These are phyloP conservation scores for Dictyostelium citrinum DNA, from an alignment of 78 protist genomes.

Conservation along the genomic window DNA sequence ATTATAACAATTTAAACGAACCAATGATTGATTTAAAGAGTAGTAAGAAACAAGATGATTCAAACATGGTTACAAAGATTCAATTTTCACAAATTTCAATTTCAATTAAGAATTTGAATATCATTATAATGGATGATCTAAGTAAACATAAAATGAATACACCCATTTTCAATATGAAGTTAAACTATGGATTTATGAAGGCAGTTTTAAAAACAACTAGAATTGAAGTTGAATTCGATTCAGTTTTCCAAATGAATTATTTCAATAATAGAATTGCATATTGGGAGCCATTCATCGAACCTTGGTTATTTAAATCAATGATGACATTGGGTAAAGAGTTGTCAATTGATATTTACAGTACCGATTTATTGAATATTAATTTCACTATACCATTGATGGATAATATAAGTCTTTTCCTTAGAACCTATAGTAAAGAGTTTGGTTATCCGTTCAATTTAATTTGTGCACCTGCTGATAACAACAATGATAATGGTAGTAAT, in stretches of 20 bases:
- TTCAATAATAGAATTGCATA: slow-evolving; percentile 70
- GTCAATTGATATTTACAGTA: neutral
- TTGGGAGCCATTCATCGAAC: slow-evolving; percentile 74
- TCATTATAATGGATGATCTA: slow-evolving; percentile 46
- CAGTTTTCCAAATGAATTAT: slow-evolving; percentile 29
- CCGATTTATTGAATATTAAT: slow-evolving; percentile 42
- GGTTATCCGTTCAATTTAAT: slow-evolving; percentile 69
- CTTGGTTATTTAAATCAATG: slow-evolving; percentile 34
- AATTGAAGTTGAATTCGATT: slow-evolving; percentile 32
- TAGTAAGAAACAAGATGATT: neutral
- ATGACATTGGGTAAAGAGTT: slow-evolving; percentile 33
- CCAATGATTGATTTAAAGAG: neutral
- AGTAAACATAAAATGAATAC: slow-evolving; percentile 58
- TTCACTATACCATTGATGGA: slow-evolving; percentile 72
- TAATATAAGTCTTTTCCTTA: slow-evolving; percentile 56
- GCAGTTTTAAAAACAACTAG: slow-evolving; percentile 21
- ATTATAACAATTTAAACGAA: neutral
- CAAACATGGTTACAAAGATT: slow-evolving; percentile 1
- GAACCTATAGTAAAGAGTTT: slow-evolving; percentile 68
- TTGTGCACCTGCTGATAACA: neutral
- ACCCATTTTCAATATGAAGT: slow-evolving; percentile 43
- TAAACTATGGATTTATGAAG: slow-evolving; percentile 37
- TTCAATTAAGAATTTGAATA: slow-evolving; percentile 15
- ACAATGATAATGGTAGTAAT: neutral
- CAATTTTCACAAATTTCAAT: slow-evolving; percentile 35